A percentile compares a stretch with the other conserved stretches of the same genome.
These are phyloP conservation scores for Pelagomonas calceolata DNA, from an alignment of 108 stramenopile genomes.

Conservation along the genomic window DNA sequence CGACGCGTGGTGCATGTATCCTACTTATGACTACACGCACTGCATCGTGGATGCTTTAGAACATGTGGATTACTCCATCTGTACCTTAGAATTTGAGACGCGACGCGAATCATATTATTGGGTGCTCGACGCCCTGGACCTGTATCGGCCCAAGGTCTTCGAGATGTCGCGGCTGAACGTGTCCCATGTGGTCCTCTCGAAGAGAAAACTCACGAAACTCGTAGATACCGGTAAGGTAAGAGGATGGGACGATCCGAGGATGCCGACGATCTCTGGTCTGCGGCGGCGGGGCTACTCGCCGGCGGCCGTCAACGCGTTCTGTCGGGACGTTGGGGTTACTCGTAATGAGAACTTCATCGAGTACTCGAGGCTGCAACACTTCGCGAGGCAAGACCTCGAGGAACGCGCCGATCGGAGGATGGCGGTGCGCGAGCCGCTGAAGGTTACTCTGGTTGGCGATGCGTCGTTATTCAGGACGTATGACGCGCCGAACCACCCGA, in stretches of 20 bases:
- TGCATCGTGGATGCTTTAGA: slow-evolving; percentile 92
- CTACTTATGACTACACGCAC: slow-evolving; percentile 95
- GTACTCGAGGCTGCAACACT: slow-evolving; percentile 57
- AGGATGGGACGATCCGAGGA: slow-evolving; percentile 98
- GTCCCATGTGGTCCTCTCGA: slow-evolving; percentile 84
- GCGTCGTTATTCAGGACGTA: slow-evolving; percentile 29
- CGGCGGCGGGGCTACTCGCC: slow-evolving; percentile 89
- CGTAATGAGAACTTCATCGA: slow-evolving; percentile 80
- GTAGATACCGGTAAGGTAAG: slow-evolving; percentile 54
- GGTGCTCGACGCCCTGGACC: slow-evolving; percentile 86
- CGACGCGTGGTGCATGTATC: slow-evolving; percentile 95
- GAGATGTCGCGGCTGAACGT: slow-evolving; percentile 65
- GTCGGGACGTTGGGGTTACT: slow-evolving; percentile 87
- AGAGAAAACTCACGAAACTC: slow-evolving; percentile 86
- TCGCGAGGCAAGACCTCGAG: slow-evolving; percentile 31
- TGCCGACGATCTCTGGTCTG: slow-evolving; percentile 90
- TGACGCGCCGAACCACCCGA: slow-evolving; percentile 68
- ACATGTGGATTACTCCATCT: slow-evolving; percentile 95
- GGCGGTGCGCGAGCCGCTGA: slow-evolving; percentile 76
- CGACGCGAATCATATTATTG: slow-evolving; percentile 94
- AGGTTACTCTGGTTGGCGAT: slow-evolving; percentile 40
- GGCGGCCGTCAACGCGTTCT: slow-evolving; percentile 83
- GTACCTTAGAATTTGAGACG: slow-evolving; percentile 97
- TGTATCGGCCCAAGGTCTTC: slow-evolving; percentile 77
- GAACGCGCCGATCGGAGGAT: slow-evolving; percentile 64